phyloP scores from a whole-genome alignment of 305 asterid species.

The Fraxinus baroniana region DNA sequence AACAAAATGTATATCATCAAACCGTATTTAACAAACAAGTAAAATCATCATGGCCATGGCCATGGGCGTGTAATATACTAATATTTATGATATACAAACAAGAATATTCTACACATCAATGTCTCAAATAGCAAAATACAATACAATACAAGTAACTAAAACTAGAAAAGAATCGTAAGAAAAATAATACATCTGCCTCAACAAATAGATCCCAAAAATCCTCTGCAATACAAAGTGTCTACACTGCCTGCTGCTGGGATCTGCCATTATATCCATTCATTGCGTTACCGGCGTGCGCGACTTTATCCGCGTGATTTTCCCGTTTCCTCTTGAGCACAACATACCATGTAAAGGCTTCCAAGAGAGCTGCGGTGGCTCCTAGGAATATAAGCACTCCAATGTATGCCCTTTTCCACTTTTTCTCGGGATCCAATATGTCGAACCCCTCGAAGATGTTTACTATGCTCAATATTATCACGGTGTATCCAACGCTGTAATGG shows the following conservation, averaged over 20 bases:
- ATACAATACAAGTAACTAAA: background rate
- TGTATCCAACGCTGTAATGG: constrained; percentile 64
- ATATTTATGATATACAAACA: too few relatives aligned
- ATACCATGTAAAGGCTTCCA: constrained; percentile 74
- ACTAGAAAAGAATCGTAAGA: background rate
- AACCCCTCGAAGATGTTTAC: constrained; percentile 69
- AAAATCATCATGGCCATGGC: too few relatives aligned
- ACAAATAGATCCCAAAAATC: too few relatives aligned
- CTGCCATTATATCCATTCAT: constrained; percentile 35
- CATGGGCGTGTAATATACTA: too few relatives aligned
- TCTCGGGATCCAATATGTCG: constrained; percentile 57
- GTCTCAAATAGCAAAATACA: background rate
- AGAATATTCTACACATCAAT: background rate
- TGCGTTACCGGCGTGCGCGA: constrained; percentile 26
- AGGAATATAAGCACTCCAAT: constrained; percentile 55
- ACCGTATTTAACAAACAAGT: background rate
- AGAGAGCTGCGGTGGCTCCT: constrained; percentile 45
- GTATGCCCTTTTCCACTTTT: constrained; percentile 70
- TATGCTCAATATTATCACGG: constrained; percentile 57
- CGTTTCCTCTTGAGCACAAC: constrained; percentile 53
- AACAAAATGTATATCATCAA: too few relatives aligned
- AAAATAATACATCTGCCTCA: background rate
- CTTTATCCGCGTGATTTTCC: constrained; percentile 15
- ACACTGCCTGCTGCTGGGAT: background rate
- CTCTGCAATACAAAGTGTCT: background rate